A percentile compares a stretch with the other conserved stretches of the same genome.
Conservation (phyloP, 495 filamentous ascomycete species). For the Hypoxylon intermedium region DNA sequence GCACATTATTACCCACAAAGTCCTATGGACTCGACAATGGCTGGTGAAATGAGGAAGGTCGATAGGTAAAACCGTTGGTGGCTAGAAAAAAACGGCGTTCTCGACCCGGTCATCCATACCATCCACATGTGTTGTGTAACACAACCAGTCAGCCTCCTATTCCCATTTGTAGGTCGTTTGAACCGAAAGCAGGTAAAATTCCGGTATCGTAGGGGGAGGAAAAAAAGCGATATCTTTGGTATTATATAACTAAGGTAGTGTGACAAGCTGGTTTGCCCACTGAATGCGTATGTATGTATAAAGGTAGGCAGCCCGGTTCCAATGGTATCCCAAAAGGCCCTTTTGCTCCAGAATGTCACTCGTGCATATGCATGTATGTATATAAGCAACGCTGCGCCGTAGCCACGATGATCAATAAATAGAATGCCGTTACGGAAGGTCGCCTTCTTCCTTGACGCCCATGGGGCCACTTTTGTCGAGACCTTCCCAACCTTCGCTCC, state of each 20-base stretch:
- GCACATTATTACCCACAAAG: too few relatives aligned
- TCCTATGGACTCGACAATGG: too few relatives aligned
- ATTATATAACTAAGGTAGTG: slow-evolving; percentile 10
- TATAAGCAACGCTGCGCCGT: neutral
- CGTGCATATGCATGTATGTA: neutral
- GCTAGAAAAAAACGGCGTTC: slow-evolving; percentile 8
- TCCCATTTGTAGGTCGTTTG: slow-evolving; percentile 1
- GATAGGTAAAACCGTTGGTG: slow-evolving; percentile 1
- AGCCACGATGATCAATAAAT: neutral
- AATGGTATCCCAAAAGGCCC: slow-evolving; percentile 15
- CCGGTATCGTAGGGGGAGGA: too few relatives aligned
- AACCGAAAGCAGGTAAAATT: neutral
- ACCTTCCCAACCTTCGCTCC: slow-evolving; percentile 54
- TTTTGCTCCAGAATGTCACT: slow-evolving; percentile 17
- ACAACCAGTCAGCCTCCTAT: neutral
- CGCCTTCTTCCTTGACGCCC: slow-evolving; percentile 19
- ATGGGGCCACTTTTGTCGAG: slow-evolving; percentile 51
- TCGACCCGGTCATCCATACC: slow-evolving; percentile 14
- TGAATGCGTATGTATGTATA: neutral
- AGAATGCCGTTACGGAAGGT: slow-evolving; percentile 18
- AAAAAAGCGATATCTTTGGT: neutral
- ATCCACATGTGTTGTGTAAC: neutral
- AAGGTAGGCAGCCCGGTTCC: neutral
- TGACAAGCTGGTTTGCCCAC: slow-evolving; percentile 4
- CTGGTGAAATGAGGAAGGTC: neutral